These are phyloP conservation scores for Emergomyces pasteurianus DNA, from an alignment of 2,329 filamentous ascomycete species.

Conservation along the genomic window DNA sequence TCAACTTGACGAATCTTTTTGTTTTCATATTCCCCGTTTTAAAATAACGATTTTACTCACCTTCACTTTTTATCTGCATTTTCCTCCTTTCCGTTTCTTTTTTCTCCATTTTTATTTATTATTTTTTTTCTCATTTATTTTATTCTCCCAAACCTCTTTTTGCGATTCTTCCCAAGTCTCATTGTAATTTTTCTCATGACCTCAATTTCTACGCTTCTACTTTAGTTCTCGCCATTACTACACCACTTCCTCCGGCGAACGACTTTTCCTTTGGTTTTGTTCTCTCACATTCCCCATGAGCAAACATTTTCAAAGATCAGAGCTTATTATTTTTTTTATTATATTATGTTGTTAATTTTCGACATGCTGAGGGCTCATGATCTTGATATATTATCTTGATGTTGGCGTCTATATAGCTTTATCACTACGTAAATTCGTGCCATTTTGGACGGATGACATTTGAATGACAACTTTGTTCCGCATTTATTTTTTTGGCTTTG, in stretches of 20 bases:
- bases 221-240: neutral
- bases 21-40: neutral
- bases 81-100: too few species aligned
- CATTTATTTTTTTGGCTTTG: neutral
- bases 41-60: neutral
- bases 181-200: neutral
- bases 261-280: neutral
- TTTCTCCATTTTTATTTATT: neutral
- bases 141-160: neutral
- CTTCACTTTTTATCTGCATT: neutral
- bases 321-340: neutral
- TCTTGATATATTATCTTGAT: neutral
- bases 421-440: neutral
- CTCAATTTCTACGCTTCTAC: neutral
- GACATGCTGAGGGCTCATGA: neutral
- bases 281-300: neutral
- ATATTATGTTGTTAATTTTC: neutral
- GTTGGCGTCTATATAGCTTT: neutral
- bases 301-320: neutral
- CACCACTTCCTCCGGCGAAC: neutral
- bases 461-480: neutral
- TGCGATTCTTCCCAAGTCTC: neutral
- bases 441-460: neutral
- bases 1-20: neutral
- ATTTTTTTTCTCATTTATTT: neutral